Evolutionary conservation across 2,329 filamentous ascomycete genomes (phyloP).

Genomic region (Diaporthe destruens): DNA sequence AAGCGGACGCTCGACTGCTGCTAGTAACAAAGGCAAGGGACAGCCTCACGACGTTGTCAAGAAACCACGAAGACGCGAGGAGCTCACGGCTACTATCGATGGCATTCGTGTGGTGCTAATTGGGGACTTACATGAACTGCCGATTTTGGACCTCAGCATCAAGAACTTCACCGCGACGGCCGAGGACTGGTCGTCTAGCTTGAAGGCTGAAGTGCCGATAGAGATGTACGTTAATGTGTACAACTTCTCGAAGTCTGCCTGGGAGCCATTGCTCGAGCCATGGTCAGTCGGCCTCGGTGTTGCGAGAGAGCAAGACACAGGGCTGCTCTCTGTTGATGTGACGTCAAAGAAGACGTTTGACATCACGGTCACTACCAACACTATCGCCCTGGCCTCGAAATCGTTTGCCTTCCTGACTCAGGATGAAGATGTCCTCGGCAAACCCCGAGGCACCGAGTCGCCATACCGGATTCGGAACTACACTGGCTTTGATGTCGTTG

Average conservation of each 20-base stretch:
- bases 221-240: constrained; percentile 97
- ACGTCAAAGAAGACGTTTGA: constrained; percentile 93
- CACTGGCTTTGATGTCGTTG: constrained; percentile 89
- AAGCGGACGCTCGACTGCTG: constrained; percentile 35
- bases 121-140: constrained; percentile 94
- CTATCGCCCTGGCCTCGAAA: constrained; percentile 92
- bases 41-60: constrained; percentile 51
- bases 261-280: constrained; percentile 96
- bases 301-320: constrained; percentile 80
- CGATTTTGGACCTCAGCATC: constrained; percentile 92
- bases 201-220: constrained; percentile 90
- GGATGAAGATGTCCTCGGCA: constrained; percentile 92
- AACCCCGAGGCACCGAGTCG: constrained; percentile 90
- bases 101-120: constrained; percentile 94
- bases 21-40: constrained; percentile 27
- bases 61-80: constrained; percentile 67
- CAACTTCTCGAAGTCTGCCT: constrained; percentile 98
- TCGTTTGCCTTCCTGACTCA: constrained; percentile 90
- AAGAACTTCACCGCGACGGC: constrained; percentile 89
- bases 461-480: constrained; percentile 96
- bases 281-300: constrained; percentile 96
- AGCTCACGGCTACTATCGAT: constrained; percentile 86
- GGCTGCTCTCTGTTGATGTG: constrained; percentile 84
- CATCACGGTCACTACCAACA: constrained; percentile 91
- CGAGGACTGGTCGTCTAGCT: constrained; percentile 88